Evolutionary conservation across 768 basidiomycete species (phyloP), one percentile per base, ranked within the genome.

Genomic region (Mycena pura): DNA sequence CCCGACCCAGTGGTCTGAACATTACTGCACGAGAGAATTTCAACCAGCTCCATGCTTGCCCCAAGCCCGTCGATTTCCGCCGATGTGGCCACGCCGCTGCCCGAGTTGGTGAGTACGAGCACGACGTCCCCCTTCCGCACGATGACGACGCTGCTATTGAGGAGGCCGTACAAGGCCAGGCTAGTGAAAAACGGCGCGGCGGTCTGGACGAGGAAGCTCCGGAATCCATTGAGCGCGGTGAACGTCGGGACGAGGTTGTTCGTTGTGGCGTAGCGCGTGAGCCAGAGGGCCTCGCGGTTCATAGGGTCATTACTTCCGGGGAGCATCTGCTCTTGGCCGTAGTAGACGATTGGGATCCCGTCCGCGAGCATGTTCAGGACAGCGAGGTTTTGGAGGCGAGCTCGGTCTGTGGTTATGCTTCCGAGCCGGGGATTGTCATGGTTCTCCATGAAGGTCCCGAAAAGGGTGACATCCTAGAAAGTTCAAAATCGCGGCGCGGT

Each of bases 321-420:
- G 68, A 84, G 78, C 31, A 75, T 70, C 69, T 86, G 86, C 67
- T 87, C 85, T 64, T 85, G 84, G 11, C 85, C 86, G 57, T 85
- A 85, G 67, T 87, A 87, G 15, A 85, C 75, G 47, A 86, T 81
- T 3, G 86, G 86, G 60, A 86, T 84, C n/a, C 85, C 85, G 49
- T 86, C 86, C 39, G 78, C 77, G 81, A 86, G 82, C 69, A 84
- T 84, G 63, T 43, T 58, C 41, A 57, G 45, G 14, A 50, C 54
- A 10, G 60, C 56, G 31, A 36, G 6, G 7, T 31, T 52, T 25
- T 21, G n/a, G 29, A 58, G 75, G 63, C 61, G 78, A 74, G 77
- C 78, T 46, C 80, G 68, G 57, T 22, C 78, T 74, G 55, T 86
- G 79, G 48, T 81, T 77, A 19, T 81, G 84, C 17, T 83, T 29